phyloP scores from a whole-genome alignment of 2,329 filamentous ascomycete species.

The Leptographium radiaticola region DNA sequence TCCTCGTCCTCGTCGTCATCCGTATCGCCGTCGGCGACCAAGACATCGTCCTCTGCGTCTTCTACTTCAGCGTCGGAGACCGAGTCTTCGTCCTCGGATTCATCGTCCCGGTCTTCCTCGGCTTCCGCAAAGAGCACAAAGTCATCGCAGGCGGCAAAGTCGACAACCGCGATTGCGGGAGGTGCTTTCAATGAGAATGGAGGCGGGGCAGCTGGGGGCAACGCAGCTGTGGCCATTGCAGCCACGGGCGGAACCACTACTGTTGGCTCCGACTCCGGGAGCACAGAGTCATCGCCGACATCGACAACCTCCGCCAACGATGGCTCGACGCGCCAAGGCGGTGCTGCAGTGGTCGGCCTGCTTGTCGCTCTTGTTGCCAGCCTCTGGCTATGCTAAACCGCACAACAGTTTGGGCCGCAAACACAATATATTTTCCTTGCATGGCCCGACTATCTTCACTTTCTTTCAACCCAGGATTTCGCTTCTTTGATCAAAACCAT shows the following conservation, averaged over 20 bases:
- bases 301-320: slow-evolving; percentile 18
- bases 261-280: slow-evolving; percentile 7
- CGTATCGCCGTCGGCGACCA: slow-evolving; percentile 10
- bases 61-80: slow-evolving; percentile 2
- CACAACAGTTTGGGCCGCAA: neutral
- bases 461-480: neutral
- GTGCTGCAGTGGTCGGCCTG: slow-evolving; percentile 38
- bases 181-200: slow-evolving; percentile 43
- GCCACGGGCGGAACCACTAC: neutral
- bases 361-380: slow-evolving; percentile 43
- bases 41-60: slow-evolving; percentile 15
- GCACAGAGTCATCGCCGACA: slow-evolving; percentile 12
- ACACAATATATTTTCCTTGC: neutral
- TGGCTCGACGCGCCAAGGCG: slow-evolving; percentile 32
- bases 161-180: slow-evolving; percentile 17
- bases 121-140: slow-evolving; percentile 12
- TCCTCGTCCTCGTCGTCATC: slow-evolving; percentile 5
- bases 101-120: slow-evolving; percentile 14
- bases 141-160: slow-evolving; percentile 11
- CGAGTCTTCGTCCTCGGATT: slow-evolving; percentile 6
- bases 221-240: neutral
- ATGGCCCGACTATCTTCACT: neutral
- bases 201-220: slow-evolving; percentile 9
- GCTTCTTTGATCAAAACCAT: neutral
- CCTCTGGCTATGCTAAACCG: slow-evolving; percentile 30